phyloP scores from a whole-genome alignment of 2,329 filamentous ascomycete species.

The Penicillium sp. region DNA sequence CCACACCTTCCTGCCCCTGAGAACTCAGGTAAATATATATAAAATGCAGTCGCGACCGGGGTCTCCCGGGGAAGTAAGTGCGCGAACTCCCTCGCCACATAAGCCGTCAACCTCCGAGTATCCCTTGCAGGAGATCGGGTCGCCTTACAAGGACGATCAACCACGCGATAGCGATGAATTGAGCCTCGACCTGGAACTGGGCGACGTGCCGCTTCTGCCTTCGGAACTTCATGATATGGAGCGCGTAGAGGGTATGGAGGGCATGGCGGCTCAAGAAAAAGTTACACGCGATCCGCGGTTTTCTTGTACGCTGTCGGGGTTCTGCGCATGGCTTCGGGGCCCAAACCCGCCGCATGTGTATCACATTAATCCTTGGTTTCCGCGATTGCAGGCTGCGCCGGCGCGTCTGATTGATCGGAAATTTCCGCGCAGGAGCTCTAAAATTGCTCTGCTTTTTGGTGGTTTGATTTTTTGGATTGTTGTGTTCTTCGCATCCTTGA shows the following conservation, averaged over 20 bases:
- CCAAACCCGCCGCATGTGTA: constrained; percentile 35
- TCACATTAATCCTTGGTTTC: constrained; percentile 36
- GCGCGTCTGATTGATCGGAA: constrained; percentile 32
- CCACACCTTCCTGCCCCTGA: neutral
- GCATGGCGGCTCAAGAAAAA: neutral
- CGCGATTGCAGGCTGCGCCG: constrained; percentile 35
- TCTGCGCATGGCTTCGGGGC: constrained; percentile 31
- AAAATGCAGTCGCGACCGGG: constrained; percentile 11
- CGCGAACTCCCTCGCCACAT: neutral
- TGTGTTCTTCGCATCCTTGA: constrained; percentile 34
- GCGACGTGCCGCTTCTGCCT: constrained; percentile 21
- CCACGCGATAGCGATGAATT: constrained; percentile 14
- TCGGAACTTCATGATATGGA: neutral
- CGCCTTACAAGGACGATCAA: constrained; percentile 9
- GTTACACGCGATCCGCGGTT: constrained; percentile 17
- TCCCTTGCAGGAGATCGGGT: constrained; percentile 4
- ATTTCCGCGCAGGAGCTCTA: constrained; percentile 26
- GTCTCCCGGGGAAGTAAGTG: neutral
- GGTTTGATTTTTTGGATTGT: constrained; percentile 33
- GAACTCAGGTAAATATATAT: neutral
- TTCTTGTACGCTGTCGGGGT: constrained; percentile 26
- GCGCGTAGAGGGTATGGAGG: neutral
- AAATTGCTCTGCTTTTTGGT: constrained; percentile 27
- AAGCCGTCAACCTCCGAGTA: neutral
- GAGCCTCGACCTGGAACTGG: constrained; percentile 20